phyloP scores from a whole-genome alignment of 2,329 filamentous ascomycete species.

The Aspergillus tanneri region DNA sequence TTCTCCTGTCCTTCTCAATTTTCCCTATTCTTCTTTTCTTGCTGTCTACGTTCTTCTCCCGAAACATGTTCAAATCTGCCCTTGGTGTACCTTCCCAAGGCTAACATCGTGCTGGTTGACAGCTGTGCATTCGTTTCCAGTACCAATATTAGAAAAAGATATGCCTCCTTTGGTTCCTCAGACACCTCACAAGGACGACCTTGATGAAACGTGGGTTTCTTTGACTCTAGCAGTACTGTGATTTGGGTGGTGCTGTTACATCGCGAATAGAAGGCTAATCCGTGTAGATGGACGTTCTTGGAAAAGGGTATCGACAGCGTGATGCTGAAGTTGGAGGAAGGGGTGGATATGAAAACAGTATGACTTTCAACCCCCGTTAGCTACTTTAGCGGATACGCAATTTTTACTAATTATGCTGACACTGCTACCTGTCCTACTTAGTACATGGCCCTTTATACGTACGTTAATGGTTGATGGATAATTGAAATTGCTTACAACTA shows the following conservation, averaged over 20 bases:
- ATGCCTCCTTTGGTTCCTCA: constrained; percentile 43
- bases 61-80: background rate
- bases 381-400: background rate
- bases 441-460: constrained; percentile 98
- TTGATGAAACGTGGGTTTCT: constrained; percentile 59
- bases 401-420: constrained; percentile 14
- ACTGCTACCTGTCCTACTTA: constrained; percentile 32
- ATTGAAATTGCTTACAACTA: constrained; percentile 23
- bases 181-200: constrained; percentile 57
- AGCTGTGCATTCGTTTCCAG: constrained; percentile 1
- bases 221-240: background rate
- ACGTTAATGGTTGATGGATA: constrained; percentile 11
- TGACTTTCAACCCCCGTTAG: constrained; percentile 27
- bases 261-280: constrained; percentile 19
- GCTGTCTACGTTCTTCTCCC: background rate
- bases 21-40: background rate
- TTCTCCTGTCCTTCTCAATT: background rate
- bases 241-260: background rate
- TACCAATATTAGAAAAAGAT: constrained; percentile 17
- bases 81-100: background rate
- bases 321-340: constrained; percentile 87
- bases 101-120: constrained; percentile 2
- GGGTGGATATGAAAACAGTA: constrained; percentile 88
- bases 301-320: constrained; percentile 86
- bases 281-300: constrained; percentile 78